Evolutionary conservation across 352 stramenopile genomes (phyloP).

Genomic region (Globisporangium camurandrum): DNA sequence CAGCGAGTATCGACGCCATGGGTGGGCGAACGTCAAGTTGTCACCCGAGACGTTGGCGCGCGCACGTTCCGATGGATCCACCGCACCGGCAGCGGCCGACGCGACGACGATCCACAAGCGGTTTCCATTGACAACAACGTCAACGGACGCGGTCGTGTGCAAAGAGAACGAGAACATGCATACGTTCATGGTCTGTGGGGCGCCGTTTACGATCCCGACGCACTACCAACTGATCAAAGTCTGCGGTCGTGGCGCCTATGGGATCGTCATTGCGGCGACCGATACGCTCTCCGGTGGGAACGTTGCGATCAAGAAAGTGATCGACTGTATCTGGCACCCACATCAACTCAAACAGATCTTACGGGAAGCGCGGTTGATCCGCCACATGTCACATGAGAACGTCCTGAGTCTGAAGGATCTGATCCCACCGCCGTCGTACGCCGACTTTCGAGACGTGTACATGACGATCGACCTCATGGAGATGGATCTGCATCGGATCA

Average conservation of each 20-base stretch:
- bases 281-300: slow-evolving; percentile 76
- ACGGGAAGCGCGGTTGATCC: slow-evolving; percentile 77
- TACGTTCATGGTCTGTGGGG: slow-evolving; percentile 87
- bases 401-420: slow-evolving; percentile 79
- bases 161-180: slow-evolving; percentile 86
- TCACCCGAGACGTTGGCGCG: slow-evolving; percentile 48
- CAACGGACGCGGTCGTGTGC: slow-evolving; percentile 53
- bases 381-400: slow-evolving; percentile 83
- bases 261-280: slow-evolving; percentile 85
- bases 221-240: slow-evolving; percentile 88
- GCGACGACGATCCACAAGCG: slow-evolving; percentile 28
- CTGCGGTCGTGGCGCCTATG: slow-evolving; percentile 80
- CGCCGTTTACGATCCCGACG: slow-evolving; percentile 76
- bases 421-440: slow-evolving; percentile 76
- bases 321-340: slow-evolving; percentile 86
- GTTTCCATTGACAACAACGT: slow-evolving; percentile 21
- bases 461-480: slow-evolving; percentile 91
- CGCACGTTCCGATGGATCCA: slow-evolving; percentile 46
- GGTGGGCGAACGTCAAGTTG: slow-evolving; percentile 76
- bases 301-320: slow-evolving; percentile 89
- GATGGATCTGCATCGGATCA: slow-evolving; percentile 90
- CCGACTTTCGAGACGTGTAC: slow-evolving; percentile 85
- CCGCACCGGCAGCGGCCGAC: slow-evolving; percentile 16
- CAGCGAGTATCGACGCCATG: slow-evolving; percentile 46
- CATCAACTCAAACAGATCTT: slow-evolving; percentile 87